Conservation (phyloP, 805 yeast species). For the Candida manassasensis region DNA sequence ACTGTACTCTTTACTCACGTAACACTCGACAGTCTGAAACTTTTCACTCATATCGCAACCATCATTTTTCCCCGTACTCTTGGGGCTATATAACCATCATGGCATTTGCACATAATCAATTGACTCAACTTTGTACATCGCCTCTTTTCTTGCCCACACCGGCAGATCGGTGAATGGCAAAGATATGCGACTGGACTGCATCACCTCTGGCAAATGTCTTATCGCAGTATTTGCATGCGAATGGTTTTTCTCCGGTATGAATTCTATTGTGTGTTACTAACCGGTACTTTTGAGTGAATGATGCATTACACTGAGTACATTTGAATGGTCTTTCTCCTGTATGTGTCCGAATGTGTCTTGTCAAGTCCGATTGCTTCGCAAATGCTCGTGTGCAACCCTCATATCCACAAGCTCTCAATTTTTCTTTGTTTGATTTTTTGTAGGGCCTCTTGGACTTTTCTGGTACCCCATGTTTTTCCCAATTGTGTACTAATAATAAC, state of each 20-base stretch:
- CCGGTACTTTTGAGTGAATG: conserved; percentile 18
- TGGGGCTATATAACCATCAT: no score
- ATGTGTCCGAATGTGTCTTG: conserved; percentile 14
- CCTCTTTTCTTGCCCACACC: conserved; percentile 2
- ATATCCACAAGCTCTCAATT: conserved; percentile 9
- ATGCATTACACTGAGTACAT: conserved; percentile 13
- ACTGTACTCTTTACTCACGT: no score
- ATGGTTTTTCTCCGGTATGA: conserved; percentile 23
- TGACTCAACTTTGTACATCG: no score
- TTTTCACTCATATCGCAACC: no score
- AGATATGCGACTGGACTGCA: conserved; percentile 20
- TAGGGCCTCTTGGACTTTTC: conserved; percentile 3
- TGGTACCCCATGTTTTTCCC: conserved; percentile 5
- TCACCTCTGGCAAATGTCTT: conserved; percentile 22
- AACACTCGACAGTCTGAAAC: no score
- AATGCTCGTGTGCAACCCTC: conserved; percentile 14
- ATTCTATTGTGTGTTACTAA: conserved; percentile 20
- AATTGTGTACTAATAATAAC: conserved; percentile 7
- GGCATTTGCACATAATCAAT: no score
- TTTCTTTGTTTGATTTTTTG: conserved; percentile 1
- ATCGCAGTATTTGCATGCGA: conserved; percentile 16
- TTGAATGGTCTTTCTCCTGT: conserved; percentile 16
- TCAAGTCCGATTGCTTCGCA: conserved; percentile 13
- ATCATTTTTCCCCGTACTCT: no score
- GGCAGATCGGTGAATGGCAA: conserved; percentile 15